These are phyloP conservation scores for Tephrocybe sp. DNA, from an alignment of 768 basidiomycete genomes.

Conservation along the genomic window DNA sequence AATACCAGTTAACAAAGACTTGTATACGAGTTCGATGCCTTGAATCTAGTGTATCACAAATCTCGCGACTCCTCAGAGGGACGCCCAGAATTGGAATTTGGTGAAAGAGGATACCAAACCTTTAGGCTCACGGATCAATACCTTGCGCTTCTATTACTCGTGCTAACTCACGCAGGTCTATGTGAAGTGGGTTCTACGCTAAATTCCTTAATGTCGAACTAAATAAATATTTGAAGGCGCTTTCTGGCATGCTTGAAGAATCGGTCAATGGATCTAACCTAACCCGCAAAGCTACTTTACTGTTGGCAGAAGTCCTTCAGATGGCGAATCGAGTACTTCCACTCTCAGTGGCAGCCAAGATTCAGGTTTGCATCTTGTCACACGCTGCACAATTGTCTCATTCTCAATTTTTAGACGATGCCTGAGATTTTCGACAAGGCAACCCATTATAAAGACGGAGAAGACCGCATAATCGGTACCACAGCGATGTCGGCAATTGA, in stretches of 20 bases:
- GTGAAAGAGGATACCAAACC: slow-evolving; percentile 49
- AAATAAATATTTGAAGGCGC: slow-evolving; percentile 53
- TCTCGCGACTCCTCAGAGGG: slow-evolving; percentile 38
- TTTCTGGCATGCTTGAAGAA: slow-evolving; percentile 84
- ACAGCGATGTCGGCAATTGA: slow-evolving; percentile 86
- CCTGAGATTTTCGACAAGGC: slow-evolving; percentile 85
- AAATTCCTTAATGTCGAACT: not conserved
- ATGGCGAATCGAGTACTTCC: slow-evolving; percentile 88
- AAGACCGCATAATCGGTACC: slow-evolving; percentile 79
- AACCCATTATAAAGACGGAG: slow-evolving; percentile 72
- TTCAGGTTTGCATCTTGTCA: slow-evolving; percentile 57
- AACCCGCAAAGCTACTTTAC: slow-evolving; percentile 85
- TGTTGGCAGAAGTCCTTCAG: slow-evolving; percentile 89
- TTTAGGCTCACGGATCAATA: slow-evolving; percentile 92
- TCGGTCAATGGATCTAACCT: slow-evolving; percentile 65
- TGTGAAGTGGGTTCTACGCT: slow-evolving; percentile 60
- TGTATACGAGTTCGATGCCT: not conserved
- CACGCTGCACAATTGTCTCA: not conserved
- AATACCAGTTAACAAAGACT: not conserved
- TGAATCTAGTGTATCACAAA: slow-evolving; percentile 60
- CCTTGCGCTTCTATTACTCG: slow-evolving; percentile 76
- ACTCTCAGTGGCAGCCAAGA: slow-evolving; percentile 71
- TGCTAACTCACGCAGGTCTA: slow-evolving; percentile 85
- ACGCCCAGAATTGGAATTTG: slow-evolving; percentile 28
- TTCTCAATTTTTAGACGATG: slow-evolving; percentile 55